Percentiles rank a stretch among this genome's conserved stretches.
Conservation (phyloP, 176 grass and related monocot genomes). For the Cenchrus purpureus region DNA sequence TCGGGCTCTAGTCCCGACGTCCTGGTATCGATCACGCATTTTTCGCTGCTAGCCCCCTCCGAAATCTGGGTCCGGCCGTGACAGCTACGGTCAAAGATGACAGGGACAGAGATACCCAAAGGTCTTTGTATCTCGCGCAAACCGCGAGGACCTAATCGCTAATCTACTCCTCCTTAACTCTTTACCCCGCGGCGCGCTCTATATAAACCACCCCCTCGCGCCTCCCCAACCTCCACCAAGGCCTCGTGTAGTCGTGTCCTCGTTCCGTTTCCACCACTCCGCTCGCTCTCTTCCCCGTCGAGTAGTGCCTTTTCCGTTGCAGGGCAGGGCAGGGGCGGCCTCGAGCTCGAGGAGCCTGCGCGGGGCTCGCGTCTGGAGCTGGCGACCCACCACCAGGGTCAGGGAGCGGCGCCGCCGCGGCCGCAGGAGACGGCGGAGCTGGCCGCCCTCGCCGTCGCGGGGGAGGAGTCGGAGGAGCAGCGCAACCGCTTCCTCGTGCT, state of each 20-base stretch:
- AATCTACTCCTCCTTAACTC: background rate
- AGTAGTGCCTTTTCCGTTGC: background rate
- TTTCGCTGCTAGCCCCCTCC: background rate
- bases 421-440: background rate
- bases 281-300: background rate
- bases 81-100: background rate
- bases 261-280: background rate
- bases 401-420: slow-evolving; percentile 13
- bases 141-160: background rate
- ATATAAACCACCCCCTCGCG: background rate
- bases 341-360: slow-evolving; percentile 39
- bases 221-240: background rate
- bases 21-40: background rate
- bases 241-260: background rate
- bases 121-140: background rate
- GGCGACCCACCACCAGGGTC: slow-evolving; percentile 55
- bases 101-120: background rate
- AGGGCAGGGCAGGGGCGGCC: background rate
- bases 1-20: background rate
- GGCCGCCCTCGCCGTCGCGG: background rate
- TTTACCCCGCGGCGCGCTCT: background rate
- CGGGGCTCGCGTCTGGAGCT: slow-evolving; percentile 72
- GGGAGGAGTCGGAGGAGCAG: slow-evolving; percentile 17
- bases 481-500: slow-evolving; percentile 29
- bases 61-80: background rate